These are phyloP conservation scores for Coemansia sp. DNA, from an alignment of 192 early-diverging fungal genomes.

Conservation along the genomic window DNA sequence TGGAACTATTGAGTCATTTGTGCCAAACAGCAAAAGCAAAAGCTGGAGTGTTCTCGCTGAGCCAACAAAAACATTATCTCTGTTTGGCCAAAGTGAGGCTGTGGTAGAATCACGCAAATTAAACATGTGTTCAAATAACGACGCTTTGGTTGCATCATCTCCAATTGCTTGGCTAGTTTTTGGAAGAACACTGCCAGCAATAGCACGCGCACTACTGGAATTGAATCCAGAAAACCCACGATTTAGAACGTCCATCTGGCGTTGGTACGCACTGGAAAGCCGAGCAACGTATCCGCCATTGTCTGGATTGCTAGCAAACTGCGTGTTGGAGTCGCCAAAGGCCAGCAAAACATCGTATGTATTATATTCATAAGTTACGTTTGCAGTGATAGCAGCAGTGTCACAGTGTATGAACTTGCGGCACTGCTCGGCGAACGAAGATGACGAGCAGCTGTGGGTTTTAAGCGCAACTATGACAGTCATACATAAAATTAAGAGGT, in stretches of 20 bases:
- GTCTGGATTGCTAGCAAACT: constrained; percentile 16
- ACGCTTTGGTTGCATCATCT: too few relatives aligned
- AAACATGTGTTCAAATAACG: background rate
- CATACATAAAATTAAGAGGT: background rate
- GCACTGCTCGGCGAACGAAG: too few relatives aligned
- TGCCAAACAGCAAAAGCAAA: background rate
- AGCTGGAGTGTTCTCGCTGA: background rate
- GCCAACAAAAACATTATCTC: background rate
- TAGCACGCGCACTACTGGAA: background rate
- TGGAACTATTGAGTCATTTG: background rate
- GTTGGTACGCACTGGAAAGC: constrained; percentile 35
- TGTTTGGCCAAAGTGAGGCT: background rate
- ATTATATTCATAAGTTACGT: background rate
- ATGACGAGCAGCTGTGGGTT: background rate
- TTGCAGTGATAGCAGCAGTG: too few relatives aligned
- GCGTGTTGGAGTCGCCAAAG: constrained; percentile 44
- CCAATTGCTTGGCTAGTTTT: too few relatives aligned
- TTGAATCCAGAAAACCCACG: constrained; percentile 1
- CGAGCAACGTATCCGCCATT: constrained; percentile 63
- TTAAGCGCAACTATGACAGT: background rate
- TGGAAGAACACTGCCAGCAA: background rate
- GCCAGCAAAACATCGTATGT: constrained; percentile 26
- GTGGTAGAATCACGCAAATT: background rate
- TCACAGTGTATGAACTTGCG: too few relatives aligned
- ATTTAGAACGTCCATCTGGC: constrained; percentile 2